These are phyloP conservation scores for Panaeolus papilionaceus DNA, from an alignment of 768 basidiomycete species.

Conservation along the genomic window DNA sequence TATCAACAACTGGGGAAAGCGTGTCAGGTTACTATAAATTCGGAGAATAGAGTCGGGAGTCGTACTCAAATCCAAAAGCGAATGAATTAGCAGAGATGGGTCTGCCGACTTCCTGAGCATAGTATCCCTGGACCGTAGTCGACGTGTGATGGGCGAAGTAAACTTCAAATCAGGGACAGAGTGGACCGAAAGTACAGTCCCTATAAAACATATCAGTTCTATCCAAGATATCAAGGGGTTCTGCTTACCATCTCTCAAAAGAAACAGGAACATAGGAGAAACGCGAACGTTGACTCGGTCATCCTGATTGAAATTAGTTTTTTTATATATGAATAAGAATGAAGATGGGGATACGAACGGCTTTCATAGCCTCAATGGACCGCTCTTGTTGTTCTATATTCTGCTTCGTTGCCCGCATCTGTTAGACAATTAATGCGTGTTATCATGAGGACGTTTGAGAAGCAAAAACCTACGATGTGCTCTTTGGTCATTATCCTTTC, in stretches of 20 bases:
- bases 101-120: conserved; percentile 68
- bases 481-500: not conserved
- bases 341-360: conserved; percentile 24
- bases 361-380: conserved; percentile 37
- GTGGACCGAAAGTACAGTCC: conserved; percentile 68
- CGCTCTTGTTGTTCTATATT: conserved; percentile 33
- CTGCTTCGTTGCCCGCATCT: conserved; percentile 26
- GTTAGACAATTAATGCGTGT: not conserved
- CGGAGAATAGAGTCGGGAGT: conserved; percentile 6
- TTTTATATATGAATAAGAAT: not conserved
- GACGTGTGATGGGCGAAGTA: conserved; percentile 60
- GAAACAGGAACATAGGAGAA: conserved; percentile 69
- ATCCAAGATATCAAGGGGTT: not conserved
- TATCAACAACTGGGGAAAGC: conserved; percentile 61
- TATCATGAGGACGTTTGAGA: not conserved
- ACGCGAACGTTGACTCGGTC: conserved; percentile 67
- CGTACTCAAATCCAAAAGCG: conserved; percentile 65
- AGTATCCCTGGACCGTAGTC: conserved; percentile 65
- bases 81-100: conserved; percentile 71
- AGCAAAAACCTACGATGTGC: not conserved
- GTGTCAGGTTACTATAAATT: not conserved
- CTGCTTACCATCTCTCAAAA: conserved; percentile 63
- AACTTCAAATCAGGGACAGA: conserved; percentile 50
- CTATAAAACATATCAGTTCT: conserved; percentile 35
- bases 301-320: conserved; percentile 36